A percentile compares a stretch with the other conserved stretches of the same genome.
Conservation (phyloP, 805 yeast species). For the Saccharomycopsis capsularis region DNA sequence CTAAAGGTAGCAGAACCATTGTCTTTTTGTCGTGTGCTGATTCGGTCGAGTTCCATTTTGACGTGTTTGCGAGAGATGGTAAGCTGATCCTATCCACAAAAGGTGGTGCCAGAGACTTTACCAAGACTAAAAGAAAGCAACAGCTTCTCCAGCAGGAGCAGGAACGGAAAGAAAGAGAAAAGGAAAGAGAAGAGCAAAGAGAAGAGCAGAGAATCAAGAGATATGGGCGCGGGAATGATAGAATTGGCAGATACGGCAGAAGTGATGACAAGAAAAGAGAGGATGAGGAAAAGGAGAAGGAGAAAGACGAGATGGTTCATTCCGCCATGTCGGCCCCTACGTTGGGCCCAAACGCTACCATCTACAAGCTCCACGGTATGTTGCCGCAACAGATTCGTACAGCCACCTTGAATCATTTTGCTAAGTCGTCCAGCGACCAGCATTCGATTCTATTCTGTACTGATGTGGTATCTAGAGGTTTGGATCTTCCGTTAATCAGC, state of each 20-base stretch:
- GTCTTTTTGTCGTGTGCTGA: conserved; percentile 92
- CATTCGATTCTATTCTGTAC: conserved; percentile 82
- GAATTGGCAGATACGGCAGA: conserved; percentile 4
- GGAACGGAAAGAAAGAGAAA: conserved; percentile 27
- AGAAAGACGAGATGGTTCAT: conserved; percentile 1
- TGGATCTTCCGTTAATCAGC: conserved; percentile 82
- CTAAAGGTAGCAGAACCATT: conserved; percentile 40
- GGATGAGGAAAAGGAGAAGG: neutral
- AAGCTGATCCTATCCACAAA: conserved; percentile 27
- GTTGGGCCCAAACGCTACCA: conserved; percentile 39
- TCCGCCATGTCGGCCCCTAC: conserved; percentile 42
- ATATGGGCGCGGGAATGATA: conserved; percentile 22
- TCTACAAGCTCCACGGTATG: conserved; percentile 83
- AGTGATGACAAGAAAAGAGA: neutral
- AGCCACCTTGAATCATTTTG: conserved; percentile 60
- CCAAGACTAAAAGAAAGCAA: conserved; percentile 23
- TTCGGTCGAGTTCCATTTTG: conserved; percentile 90
- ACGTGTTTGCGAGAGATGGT: conserved; percentile 61
- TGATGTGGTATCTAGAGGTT: conserved; percentile 96
- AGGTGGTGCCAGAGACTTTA: conserved; percentile 3
- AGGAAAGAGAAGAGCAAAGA: conserved; percentile 29
- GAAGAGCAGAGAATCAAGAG: conserved; percentile 24
- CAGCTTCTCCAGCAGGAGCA: conserved; percentile 30
- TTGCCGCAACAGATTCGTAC: conserved; percentile 79
- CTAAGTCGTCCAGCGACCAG: conserved; percentile 34